Conservation (phyloP, 2,329 filamentous ascomycete species). For the Pyrenochaeta sp. region DNA sequence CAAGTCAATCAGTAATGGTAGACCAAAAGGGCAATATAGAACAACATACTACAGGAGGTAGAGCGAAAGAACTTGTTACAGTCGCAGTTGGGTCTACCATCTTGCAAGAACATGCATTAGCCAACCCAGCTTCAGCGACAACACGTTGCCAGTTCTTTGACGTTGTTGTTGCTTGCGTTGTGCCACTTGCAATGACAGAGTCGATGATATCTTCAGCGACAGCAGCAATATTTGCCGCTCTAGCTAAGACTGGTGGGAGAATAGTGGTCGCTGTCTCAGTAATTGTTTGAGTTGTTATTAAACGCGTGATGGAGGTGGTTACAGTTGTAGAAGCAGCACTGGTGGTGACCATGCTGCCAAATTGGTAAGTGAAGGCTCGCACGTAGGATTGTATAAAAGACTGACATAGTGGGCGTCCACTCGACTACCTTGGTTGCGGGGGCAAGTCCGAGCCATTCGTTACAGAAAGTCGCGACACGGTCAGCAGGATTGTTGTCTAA, state of each 20-base stretch:
- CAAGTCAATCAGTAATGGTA: slow-evolving; percentile 2
- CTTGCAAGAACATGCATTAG: slow-evolving; percentile 42
- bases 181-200: slow-evolving; percentile 30
- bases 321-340: slow-evolving; percentile 27
- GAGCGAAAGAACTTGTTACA: slow-evolving; percentile 33
- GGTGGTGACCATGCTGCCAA: slow-evolving; percentile 26
- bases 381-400: background rate
- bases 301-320: slow-evolving; percentile 22
- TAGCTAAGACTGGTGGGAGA: slow-evolving; percentile 18
- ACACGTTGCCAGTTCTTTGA: slow-evolving; percentile 21
- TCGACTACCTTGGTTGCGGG: slow-evolving; percentile 32
- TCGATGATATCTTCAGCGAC: slow-evolving; percentile 32
- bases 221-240: slow-evolving; percentile 24
- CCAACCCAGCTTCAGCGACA: slow-evolving; percentile 30
- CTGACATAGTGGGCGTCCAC: slow-evolving; percentile 36
- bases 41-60: slow-evolving; percentile 34
- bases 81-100: slow-evolving; percentile 40
- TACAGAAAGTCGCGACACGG: slow-evolving; percentile 36
- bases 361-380: slow-evolving; percentile 7
- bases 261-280: slow-evolving; percentile 31
- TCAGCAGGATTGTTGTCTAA: slow-evolving; percentile 18
- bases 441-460: slow-evolving; percentile 36
- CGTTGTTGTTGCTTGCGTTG: slow-evolving; percentile 10
- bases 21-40: background rate
- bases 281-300: slow-evolving; percentile 31